Base-by-base conservation (phyloP, 345 rosid species). In the Populus euphratica region DNA sequence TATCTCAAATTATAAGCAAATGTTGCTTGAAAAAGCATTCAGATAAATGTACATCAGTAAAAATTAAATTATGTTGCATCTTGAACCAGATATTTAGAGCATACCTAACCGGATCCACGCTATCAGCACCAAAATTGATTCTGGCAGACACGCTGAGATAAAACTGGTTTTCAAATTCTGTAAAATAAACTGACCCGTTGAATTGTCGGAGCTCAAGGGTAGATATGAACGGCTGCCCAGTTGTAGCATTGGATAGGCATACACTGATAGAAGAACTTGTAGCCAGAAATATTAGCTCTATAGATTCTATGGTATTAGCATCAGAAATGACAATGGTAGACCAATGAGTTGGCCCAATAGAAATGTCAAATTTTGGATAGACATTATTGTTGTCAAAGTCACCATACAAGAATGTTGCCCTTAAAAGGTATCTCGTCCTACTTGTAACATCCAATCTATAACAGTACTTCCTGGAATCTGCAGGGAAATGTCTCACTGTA, bases 131-230 rank as follows among this genome's bases (percentile, higher is more conserved):
- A 73, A 96, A 96, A 83, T 96, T 96, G 67, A 96, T 91, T 85
- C 99, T 81, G 65, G 98, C 99, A 1, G 99, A 88, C 59, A 91
- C 88, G 79, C 89, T 80, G 27, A 96, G 92, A 79, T 89, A 93
- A 82, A 83, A 94, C 74, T 63, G 88, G 74, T 90, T 87, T 83
- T 96, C 99, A 69, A 0, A 87, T 21, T 39, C 76, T 2, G 97
- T 94, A n/a, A 23, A 68, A 80, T 96, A 96, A 82, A 90, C 83
- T 5, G 97, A 94, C 76, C 98, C 99, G 70, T 91, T 92, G 88
- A 96, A 85, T 78, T 91, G 97, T 31, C 99, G 94, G 52, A 96
- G 94, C 92, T 96, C 99, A 76, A 96, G 95, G 35, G 98, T 94
- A 36, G 99, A 96, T 80, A 96, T 91, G 88, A 96, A 96, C 41